phyloP scores from a whole-genome alignment of 2,329 filamentous ascomycete species.

The Huntiella bhutanensis region DNA sequence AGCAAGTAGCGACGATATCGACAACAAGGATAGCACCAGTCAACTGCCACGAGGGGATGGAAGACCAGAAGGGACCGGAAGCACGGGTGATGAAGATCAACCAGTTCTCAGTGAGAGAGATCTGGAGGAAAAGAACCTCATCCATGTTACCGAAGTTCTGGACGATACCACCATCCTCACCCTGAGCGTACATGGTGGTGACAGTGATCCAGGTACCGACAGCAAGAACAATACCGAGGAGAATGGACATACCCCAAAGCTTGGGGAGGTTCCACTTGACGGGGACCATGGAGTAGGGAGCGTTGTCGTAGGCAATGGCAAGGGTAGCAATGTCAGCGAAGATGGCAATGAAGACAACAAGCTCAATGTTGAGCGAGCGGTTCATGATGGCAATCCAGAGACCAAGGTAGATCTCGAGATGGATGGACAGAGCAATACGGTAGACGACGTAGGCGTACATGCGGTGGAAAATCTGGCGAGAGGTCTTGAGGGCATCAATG shows the following conservation, averaged over 20 bases:
- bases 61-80: conserved; percentile 84
- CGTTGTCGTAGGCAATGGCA: conserved; percentile 85
- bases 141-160: conserved; percentile 76
- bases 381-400: conserved; percentile 84
- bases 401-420: conserved; percentile 80
- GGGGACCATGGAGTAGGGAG: conserved; percentile 64
- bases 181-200: conserved; percentile 55
- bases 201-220: conserved; percentile 76
- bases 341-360: conserved; percentile 87
- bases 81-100: conserved; percentile 91
- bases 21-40: conserved; percentile 60
- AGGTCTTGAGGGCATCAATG: conserved; percentile 82
- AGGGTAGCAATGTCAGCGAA: conserved; percentile 86
- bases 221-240: conserved; percentile 65
- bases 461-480: conserved; percentile 86
- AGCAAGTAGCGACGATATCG: conserved; percentile 68
- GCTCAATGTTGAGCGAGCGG: conserved; percentile 62
- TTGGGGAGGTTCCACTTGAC: conserved; percentile 89
- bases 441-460: conserved; percentile 96
- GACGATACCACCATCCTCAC: conserved; percentile 61
- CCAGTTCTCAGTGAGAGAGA: conserved; percentile 87
- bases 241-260: conserved; percentile 80
- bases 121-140: conserved; percentile 71
- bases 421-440: conserved; percentile 79
- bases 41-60: conserved; percentile 72